Conservation (phyloP, 352 stramenopile species). For the Pythium utonaiense region DNA sequence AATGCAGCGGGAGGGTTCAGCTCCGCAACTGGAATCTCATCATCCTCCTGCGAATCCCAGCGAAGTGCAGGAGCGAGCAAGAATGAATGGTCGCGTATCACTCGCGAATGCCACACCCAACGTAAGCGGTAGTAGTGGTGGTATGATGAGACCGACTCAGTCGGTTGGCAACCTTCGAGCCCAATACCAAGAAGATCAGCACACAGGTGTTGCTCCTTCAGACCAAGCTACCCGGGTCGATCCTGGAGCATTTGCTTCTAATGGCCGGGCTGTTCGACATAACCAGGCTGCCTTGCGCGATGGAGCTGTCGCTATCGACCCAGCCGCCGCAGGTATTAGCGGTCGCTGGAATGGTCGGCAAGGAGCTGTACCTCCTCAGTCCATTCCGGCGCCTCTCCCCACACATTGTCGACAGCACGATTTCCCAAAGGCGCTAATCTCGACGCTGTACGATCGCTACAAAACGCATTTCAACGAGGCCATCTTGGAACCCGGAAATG, state of each 20-base stretch:
- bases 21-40: slow-evolving; percentile 4
- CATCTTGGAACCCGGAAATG: slow-evolving; percentile 54
- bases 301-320: background rate
- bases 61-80: background rate
- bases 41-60: background rate
- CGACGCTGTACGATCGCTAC: slow-evolving; percentile 62
- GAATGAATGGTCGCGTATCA: background rate
- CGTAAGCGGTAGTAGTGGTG: slow-evolving; percentile 1
- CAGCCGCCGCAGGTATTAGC: background rate
- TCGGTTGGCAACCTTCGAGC: slow-evolving; percentile 78
- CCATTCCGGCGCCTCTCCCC: slow-evolving; percentile 18
- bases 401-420: slow-evolving; percentile 44
- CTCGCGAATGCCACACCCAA: background rate
- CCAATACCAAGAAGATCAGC: slow-evolving; percentile 50
- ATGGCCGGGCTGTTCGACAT: background rate
- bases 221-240: background rate
- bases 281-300: background rate
- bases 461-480: slow-evolving; percentile 71
- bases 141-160: slow-evolving; percentile 46
- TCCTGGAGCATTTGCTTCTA: background rate
- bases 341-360: background rate
- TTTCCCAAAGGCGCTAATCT: slow-evolving; percentile 51
- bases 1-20: slow-evolving; percentile 17
- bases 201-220: background rate
- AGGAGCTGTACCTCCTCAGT: background rate